Evolutionary conservation across 2,329 filamentous ascomycete genomes (phyloP).

Genomic region (Arthrocladium fulminans): DNA sequence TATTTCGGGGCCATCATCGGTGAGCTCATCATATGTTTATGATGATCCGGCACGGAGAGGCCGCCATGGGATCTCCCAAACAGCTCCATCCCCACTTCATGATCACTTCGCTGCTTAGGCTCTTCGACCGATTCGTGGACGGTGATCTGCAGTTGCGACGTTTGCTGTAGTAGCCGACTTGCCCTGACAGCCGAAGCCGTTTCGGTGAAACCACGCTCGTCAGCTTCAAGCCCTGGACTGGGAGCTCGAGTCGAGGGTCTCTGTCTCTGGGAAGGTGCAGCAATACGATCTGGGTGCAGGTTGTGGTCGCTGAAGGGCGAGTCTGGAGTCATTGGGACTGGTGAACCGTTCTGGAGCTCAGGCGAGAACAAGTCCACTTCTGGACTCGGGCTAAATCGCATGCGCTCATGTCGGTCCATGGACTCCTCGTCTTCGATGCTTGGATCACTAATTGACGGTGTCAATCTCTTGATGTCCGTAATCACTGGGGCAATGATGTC

Average conservation of each 20-base stretch:
- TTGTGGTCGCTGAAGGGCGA: conserved; percentile 52
- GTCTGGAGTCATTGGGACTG: conserved; percentile 52
- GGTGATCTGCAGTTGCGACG: conserved; percentile 22
- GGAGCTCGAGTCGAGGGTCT: conserved; percentile 57
- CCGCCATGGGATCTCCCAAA: conserved; percentile 39
- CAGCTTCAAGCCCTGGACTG: conserved; percentile 81
- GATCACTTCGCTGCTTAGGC: conserved; percentile 21
- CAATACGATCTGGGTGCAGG: conserved; percentile 24
- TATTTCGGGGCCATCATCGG: conserved; percentile 20
- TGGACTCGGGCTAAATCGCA: conserved; percentile 75
- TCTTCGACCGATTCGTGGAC: conserved; percentile 38
- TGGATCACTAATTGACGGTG: conserved; percentile 69
- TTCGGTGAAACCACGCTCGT: conserved; percentile 94
- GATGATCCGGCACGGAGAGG: conserved; percentile 40
- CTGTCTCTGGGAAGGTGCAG: conserved; percentile 27
- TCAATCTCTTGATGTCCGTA: conserved; percentile 57
- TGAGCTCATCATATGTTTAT: conserved; percentile 30
- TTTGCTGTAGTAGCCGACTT: conserved; percentile 30
- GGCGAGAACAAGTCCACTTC: conserved; percentile 85
- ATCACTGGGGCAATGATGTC: conserved; percentile 42
- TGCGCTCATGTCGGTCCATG: conserved; percentile 48
- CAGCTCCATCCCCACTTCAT: conserved; percentile 26
- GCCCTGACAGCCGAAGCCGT: conserved; percentile 76
- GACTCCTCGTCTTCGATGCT: conserved; percentile 63
- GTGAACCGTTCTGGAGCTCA: conserved; percentile 61